Evolutionary conservation across 345 rosid genomes (phyloP), one percentile per base, ranked within the genome.

Genomic region (Nasturtium officinale): DNA sequence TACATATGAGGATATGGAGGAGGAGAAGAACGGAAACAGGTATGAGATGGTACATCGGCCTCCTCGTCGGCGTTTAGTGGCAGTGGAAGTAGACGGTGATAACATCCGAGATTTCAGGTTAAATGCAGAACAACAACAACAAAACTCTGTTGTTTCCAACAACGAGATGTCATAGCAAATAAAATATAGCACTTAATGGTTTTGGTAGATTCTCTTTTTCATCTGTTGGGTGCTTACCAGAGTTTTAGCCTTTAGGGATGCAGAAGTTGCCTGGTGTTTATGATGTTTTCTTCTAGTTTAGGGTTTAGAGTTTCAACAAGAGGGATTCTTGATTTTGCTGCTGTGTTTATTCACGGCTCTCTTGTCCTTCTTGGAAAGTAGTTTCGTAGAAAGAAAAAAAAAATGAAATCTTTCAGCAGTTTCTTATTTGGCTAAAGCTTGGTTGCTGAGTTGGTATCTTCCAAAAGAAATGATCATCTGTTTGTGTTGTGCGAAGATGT

Each of bases 131-230:
- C 46, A 40, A 12, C 48, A 16, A n/a, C n/a, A n/a, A n/a, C n/a
- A n/a, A n/a, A n/a, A n/a, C n/a, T n/a, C 20, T 45, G 48, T 43
- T 45, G 48, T 43, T 43, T 45, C 50, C 50, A 45, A 45, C 50
- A 42, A 45, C 20, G 50, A 45, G 50, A 45, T 7, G 50, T n/a
- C 21, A 16, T 45, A 45, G 2, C 50, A 45, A 16, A 45, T 45
- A 45, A 2, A 45, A 26, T 26, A 26, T n/a, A 26, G 16, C 50
- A 45, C 21, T 45, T 5, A 3, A n/a, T n/a, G 20, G 21, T 45
- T 45, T 45, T 16, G 9, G 9, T n/a, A n/a, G n/a, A n/a, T n/a
- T n/a, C n/a, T n/a, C n/a, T n/a, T n/a, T n/a, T n/a, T n/a, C n/a
- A n/a, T n/a, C n/a, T n/a, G n/a, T n/a, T n/a, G 47, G 10, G 12